Conservation (phyloP, 306 rosid genomes). For the Quercus gilva region DNA sequence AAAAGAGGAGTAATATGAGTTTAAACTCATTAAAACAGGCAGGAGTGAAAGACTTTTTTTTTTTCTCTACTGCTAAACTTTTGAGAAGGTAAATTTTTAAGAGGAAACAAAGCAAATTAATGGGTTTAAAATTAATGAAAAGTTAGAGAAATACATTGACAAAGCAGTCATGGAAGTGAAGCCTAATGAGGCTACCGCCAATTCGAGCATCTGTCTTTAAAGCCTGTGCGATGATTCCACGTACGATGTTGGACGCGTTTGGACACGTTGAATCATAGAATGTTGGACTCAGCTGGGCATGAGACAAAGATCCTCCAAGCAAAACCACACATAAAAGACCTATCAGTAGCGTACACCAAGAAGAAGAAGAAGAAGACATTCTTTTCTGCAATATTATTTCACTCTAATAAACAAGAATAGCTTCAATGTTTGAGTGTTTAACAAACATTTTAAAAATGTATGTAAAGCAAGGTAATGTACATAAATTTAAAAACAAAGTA, state of each 20-base stretch:
- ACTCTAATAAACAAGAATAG: neutral
- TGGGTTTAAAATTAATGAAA: neutral
- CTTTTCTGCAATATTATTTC: neutral
- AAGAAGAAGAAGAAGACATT: neutral
- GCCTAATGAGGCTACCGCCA: slow-evolving; percentile 46
- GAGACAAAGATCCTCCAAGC: slow-evolving; percentile 24
- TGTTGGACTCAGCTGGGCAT: slow-evolving; percentile 14
- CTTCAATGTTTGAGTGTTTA: neutral
- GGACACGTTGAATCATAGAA: slow-evolving; percentile 36
- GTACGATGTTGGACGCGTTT: neutral
- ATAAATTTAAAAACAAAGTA: too few species aligned
- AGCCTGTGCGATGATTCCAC: slow-evolving; percentile 12
- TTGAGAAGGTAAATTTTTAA: too few species aligned
- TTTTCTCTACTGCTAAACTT: too few species aligned
- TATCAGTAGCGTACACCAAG: neutral
- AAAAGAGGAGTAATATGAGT: too few species aligned
- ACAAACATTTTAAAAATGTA: neutral
- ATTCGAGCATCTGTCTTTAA: slow-evolving; percentile 28
- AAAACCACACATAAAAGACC: slow-evolving; percentile 17
- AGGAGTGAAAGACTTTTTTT: too few species aligned
- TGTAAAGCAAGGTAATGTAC: too few species aligned
- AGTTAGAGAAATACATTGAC: slow-evolving; percentile 30
- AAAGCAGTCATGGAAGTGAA: slow-evolving; percentile 63
- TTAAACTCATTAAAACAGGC: too few species aligned
- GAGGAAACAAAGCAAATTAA: too few species aligned